phyloP scores from a whole-genome alignment of 768 basidiomycete genomes.

The Strobilomyces confusus region DNA sequence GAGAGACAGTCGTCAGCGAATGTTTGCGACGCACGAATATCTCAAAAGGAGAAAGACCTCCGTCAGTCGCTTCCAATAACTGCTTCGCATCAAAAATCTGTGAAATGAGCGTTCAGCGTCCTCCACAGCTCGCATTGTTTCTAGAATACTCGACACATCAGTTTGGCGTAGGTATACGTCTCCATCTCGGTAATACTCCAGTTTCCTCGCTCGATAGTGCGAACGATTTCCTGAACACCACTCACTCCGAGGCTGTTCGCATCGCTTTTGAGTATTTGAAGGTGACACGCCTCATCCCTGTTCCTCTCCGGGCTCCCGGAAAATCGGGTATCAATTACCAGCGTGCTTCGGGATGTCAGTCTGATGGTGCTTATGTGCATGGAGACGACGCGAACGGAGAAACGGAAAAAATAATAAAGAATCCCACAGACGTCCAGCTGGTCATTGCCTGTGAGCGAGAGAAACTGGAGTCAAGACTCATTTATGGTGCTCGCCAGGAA shows the following conservation, averaged over 20 bases:
- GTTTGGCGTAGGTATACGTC: constrained; percentile 32
- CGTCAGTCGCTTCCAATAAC: constrained; percentile 40
- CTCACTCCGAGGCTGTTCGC: constrained; percentile 52
- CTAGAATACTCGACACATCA: constrained; percentile 9
- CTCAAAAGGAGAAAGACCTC: constrained; percentile 51
- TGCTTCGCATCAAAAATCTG: constrained; percentile 43
- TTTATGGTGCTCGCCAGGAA: constrained; percentile 51
- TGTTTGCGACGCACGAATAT: constrained; percentile 37
- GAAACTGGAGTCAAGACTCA: constrained; percentile 43
- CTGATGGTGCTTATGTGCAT: constrained; percentile 48
- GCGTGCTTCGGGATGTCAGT: constrained; percentile 42
- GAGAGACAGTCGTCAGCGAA: constrained; percentile 9
- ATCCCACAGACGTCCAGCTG: constrained; percentile 41
- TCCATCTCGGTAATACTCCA: constrained; percentile 49
- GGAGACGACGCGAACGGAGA: constrained; percentile 45
- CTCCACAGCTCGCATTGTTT: constrained; percentile 30
- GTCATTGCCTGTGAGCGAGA: constrained; percentile 50
- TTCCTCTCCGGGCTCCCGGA: constrained; percentile 31
- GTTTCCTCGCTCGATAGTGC: constrained; percentile 45
- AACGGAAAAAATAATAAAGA: constrained; percentile 49
- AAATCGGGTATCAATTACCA: constrained; percentile 46
- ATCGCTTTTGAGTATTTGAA: constrained; percentile 50
- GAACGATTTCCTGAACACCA: constrained; percentile 44
- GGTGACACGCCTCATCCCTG: constrained; percentile 31
- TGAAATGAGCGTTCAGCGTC: constrained; percentile 34